Conservation (phyloP, 805 yeast genomes). For the Wickerhamiella dianesei region DNA sequence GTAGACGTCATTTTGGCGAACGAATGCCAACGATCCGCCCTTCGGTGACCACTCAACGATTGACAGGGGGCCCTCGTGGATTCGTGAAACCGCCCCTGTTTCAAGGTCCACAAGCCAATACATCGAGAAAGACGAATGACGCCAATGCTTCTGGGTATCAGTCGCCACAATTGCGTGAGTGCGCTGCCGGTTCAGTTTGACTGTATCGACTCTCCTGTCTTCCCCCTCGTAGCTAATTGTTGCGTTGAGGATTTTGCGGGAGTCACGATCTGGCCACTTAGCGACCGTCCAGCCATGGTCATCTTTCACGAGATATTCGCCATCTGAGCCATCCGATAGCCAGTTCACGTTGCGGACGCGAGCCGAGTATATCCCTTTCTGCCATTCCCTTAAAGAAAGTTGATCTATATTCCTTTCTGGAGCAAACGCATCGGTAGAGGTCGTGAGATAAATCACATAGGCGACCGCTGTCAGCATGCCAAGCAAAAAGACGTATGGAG, state of each 20-base stretch:
- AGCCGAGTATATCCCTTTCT: conserved; percentile 13
- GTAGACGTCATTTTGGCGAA: conserved; percentile 56
- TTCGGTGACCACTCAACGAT: conserved; percentile 66
- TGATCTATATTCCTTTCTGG: not conserved
- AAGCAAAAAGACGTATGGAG: not conserved
- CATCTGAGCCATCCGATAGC: conserved; percentile 14
- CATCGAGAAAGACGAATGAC: conserved; percentile 51
- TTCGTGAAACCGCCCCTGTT: conserved; percentile 17
- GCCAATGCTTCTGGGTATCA: conserved; percentile 38
- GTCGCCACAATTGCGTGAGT: conserved; percentile 44
- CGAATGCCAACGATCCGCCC: conserved; percentile 51
- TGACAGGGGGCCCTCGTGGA: conserved; percentile 26
- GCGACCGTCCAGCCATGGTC: conserved; percentile 25
- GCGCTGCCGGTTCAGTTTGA: conserved; percentile 34
- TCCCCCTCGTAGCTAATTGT: conserved; percentile 32
- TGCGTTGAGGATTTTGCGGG: conserved; percentile 7
- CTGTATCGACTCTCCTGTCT: conserved; percentile 24
- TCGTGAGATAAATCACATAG: not conserved
- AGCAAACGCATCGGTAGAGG: not conserved
- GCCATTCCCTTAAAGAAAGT: conserved; percentile 13
- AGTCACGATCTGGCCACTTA: conserved; percentile 27
- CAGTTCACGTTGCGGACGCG: conserved; percentile 9
- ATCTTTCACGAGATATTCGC: conserved; percentile 10
- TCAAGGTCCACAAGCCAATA: not conserved
- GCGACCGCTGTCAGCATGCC: not conserved